Evolutionary conservation across 805 yeast genomes (phyloP), one percentile per base, ranked within the genome.

Genomic region (Kazachstania kunashirensis): DNA sequence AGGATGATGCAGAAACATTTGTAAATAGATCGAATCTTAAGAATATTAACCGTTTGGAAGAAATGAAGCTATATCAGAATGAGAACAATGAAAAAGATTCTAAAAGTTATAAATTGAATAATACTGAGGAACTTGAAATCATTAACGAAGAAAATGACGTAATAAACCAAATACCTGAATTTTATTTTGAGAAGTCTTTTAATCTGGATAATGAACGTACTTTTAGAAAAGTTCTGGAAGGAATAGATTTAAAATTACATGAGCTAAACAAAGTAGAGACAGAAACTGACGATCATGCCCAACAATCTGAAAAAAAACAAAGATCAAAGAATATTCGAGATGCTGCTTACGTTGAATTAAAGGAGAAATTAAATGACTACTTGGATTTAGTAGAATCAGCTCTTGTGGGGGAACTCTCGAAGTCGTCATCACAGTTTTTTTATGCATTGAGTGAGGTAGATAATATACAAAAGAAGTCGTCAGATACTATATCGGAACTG

Each of bases 171-270:
- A 57, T 92, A 5, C 97, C 98, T 0, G 57, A 63, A 2, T 73
- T 84, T 1, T 92, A 73, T 48, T 77, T 80, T 43, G 72, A 71
- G 18, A 65, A 71, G 6, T 71, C 76, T 28, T 92, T 92, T 59
- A 68, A 84, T 44, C 66, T 92, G 27, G 96, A 92, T 48, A 85
- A 92, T 53, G 96, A 96, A 6, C 68, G 95, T 39, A 69, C 79
- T 1, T 89, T 89, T 56, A 76, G 77, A 38, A 66, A 72, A 40
- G 95, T 88, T 2, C 68, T 82, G 11, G 85, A 77, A 30, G 72
- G 71, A 28, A 62, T 74, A 2, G 70, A 71, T 14, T 62, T 75
- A 15, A 38, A 48, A 11, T 46, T 57, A 6, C 56, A 59, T 8
- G 60, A 53, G 24, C 49, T 57, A 29, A 53, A 49, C 21, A 49